These are phyloP conservation scores for Madurella mycetomatis DNA, from an alignment of 2,329 filamentous ascomycete genomes.

Conservation along the genomic window DNA sequence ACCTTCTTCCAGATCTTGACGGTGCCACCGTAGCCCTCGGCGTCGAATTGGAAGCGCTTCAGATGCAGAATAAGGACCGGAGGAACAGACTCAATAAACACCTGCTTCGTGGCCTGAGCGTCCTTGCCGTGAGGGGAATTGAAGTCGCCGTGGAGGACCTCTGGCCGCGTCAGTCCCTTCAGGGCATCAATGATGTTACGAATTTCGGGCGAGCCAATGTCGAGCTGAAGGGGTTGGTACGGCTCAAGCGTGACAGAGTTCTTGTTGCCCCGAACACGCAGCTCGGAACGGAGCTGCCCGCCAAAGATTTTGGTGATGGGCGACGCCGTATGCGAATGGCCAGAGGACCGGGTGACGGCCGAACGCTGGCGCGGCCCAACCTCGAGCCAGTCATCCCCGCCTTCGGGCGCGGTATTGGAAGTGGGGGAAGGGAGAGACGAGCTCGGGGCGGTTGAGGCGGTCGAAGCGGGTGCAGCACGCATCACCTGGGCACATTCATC, in stretches of 20 bases:
- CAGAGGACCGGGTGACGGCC: constrained; percentile 80
- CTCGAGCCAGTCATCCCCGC: constrained; percentile 77
- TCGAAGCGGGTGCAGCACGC: constrained; percentile 43
- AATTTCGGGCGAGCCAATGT: constrained; percentile 83
- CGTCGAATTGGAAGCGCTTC: constrained; percentile 96
- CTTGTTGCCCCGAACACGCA: constrained; percentile 80
- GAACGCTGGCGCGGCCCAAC: constrained; percentile 89
- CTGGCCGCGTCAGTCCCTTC: constrained; percentile 75
- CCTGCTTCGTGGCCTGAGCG: constrained; percentile 81
- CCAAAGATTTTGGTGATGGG: constrained; percentile 94
- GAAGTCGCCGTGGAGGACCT: constrained; percentile 82
- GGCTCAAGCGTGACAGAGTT: constrained; percentile 89
- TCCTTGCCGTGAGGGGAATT: constrained; percentile 72
- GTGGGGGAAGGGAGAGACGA: constrained; percentile 42
- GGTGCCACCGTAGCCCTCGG: constrained; percentile 65
- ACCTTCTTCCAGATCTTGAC: constrained; percentile 99
- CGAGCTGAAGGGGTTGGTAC: constrained; percentile 89
- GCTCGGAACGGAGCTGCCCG: constrained; percentile 82
- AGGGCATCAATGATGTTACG: constrained; percentile 90
- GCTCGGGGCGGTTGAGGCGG: constrained; percentile 31
- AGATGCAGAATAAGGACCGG: constrained; percentile 90
- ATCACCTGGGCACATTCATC: constrained; percentile 85
- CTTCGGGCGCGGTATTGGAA: constrained; percentile 31
- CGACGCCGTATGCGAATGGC: constrained; percentile 65
- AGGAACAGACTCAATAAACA: constrained; percentile 87